A percentile compares a stretch with the other conserved stretches of the same genome.
Conservation (phyloP, 352 stramenopile species). For the Pythium insidiosum region DNA sequence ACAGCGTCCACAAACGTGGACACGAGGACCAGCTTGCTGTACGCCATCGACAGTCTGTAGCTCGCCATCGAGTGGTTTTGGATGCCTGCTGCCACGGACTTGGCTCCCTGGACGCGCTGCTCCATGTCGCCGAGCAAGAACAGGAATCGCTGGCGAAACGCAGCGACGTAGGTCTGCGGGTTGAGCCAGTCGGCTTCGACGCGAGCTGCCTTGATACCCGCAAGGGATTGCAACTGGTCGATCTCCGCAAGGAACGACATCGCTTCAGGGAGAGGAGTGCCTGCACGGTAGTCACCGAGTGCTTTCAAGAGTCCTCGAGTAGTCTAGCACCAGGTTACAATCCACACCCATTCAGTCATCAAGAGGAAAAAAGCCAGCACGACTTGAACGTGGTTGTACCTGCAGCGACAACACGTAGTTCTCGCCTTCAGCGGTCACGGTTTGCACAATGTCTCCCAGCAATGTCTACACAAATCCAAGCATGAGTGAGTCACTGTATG, state of each 20-base stretch:
- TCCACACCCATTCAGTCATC: too few relatives aligned
- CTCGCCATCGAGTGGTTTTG: constrained; percentile 53
- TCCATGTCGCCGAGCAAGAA: constrained; percentile 32
- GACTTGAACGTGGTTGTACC: constrained; percentile 10
- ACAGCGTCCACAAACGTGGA: constrained; percentile 33
- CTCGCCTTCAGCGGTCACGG: constrained; percentile 94
- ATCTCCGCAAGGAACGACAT: constrained; percentile 42
- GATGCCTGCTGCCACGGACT: constrained; percentile 27
- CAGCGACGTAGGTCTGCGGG: constrained; percentile 24
- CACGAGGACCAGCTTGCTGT: constrained; percentile 43
- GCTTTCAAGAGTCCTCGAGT: constrained; percentile 38
- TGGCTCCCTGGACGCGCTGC: constrained; percentile 18
- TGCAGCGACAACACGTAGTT: constrained; percentile 95
- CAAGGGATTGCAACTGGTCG: too few relatives aligned
- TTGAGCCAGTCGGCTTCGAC: constrained; percentile 25
- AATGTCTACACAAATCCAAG: constrained; percentile 63
- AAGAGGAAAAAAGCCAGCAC: too few relatives aligned
- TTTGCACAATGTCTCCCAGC: constrained; percentile 90
- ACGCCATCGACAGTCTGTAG: constrained; percentile 54
- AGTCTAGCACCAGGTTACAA: too few relatives aligned
- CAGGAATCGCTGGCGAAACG: constrained; percentile 54
- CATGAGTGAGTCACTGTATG: too few relatives aligned
- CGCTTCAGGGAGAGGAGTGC: constrained; percentile 16
- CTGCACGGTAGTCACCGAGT: constrained; percentile 25
- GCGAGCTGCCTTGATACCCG: constrained; percentile 3